phyloP scores from a whole-genome alignment of 2,329 filamentous ascomycete genomes.

The Cytospora leucostoma region DNA sequence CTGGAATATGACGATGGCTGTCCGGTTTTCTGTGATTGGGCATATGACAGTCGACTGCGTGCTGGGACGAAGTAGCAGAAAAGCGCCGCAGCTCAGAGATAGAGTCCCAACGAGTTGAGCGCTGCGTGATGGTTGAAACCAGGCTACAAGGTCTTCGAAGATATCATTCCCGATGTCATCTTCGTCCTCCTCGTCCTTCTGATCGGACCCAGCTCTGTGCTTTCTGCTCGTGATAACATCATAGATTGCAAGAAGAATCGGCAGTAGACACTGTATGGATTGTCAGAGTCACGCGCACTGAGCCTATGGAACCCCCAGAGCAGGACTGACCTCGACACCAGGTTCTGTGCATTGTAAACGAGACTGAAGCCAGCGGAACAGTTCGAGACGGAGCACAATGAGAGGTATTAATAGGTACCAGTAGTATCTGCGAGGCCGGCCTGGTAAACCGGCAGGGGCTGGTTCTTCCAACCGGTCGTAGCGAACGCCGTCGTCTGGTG shows the following conservation, averaged over 20 bases:
- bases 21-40: slow-evolving; percentile 45
- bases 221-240: slow-evolving; percentile 45
- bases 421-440: slow-evolving; percentile 50
- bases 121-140: slow-evolving; percentile 47
- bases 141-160: slow-evolving; percentile 50
- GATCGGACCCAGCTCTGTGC: slow-evolving; percentile 32
- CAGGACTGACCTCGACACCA: slow-evolving; percentile 48
- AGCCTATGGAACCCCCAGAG: background rate
- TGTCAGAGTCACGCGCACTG: background rate
- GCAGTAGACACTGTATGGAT: slow-evolving; percentile 47
- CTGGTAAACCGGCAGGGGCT: slow-evolving; percentile 42
- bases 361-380: slow-evolving; percentile 48
- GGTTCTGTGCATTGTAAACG: slow-evolving; percentile 53
- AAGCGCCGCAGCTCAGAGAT: slow-evolving; percentile 48
- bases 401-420: slow-evolving; percentile 46
- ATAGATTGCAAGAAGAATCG: slow-evolving; percentile 46
- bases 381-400: slow-evolving; percentile 50
- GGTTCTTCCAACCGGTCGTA: slow-evolving; percentile 38
- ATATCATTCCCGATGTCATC: slow-evolving; percentile 47
- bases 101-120: slow-evolving; percentile 41
- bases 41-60: slow-evolving; percentile 55
- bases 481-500: slow-evolving; percentile 31
- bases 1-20: slow-evolving; percentile 45
- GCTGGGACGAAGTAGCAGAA: slow-evolving; percentile 41
- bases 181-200: slow-evolving; percentile 45